Base-by-base conservation (phyloP, 805 yeast species). In the Pichia eremophila region DNA sequence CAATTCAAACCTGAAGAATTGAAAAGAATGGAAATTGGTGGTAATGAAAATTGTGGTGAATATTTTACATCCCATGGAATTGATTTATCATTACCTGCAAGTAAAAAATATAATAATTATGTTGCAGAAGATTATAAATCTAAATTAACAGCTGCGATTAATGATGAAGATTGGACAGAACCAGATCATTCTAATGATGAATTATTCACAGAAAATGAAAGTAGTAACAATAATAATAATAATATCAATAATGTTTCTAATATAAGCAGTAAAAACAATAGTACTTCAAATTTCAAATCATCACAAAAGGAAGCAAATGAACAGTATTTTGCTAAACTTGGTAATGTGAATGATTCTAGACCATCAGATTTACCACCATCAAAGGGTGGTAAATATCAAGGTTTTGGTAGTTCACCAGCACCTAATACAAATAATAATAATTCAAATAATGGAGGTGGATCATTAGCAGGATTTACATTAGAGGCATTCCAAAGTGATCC, bases 41-140 rank as follows among this genome's bases (percentile, higher is more conserved):
- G 99, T 22, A 93, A 93, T 61, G 84, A 78, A 46, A 77, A 77
- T 27, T 85, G 93, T 57, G 75, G 71, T 31, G 71, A 69, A 49
- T 93, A 83, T 62, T 81, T 93, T 61, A 73, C 69, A 41, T 66
- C 73, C 10, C 81, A 89, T 63, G 95, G 96, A 25, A 65, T 90
- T 32, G 87, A 81, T 59, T 59, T 75, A 50, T 59, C 68, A 25
- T 68, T 82, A 54, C 82, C 88, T 39, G 80, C 89, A 40, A 79
- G 78, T 56, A 64, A 72, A 51, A 91, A 93, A 69, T 93, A 86
- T 67, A 84, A 87, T 63, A 89, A 93, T 56, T 80, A 81, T 39
- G 87, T 88, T 40, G 98, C 99, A n/a, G 89, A 83, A 57, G 98
- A 93, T 64, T 93, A 93, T 65, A 88, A 90, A 63, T 84, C 81